These are phyloP conservation scores for Coprinopsis marcescibilis DNA, from an alignment of 768 basidiomycete species.

Conservation along the genomic window DNA sequence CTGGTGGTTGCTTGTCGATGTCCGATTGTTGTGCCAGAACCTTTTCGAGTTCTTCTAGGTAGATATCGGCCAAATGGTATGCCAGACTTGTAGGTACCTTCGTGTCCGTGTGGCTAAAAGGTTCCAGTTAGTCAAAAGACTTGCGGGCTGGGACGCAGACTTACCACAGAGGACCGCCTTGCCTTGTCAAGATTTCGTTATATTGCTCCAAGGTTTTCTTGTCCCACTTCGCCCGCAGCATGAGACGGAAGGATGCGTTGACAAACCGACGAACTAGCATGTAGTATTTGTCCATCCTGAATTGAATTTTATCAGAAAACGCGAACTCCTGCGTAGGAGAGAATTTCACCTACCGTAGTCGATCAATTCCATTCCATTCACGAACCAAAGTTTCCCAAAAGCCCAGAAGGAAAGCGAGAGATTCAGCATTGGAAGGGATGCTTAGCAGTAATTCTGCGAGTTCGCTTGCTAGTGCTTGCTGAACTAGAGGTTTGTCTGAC, in stretches of 20 bases:
- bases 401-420: slow-evolving; percentile 74
- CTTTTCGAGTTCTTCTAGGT: slow-evolving; percentile 84
- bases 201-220: slow-evolving; percentile 47
- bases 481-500: slow-evolving; percentile 97
- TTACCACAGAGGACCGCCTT: slow-evolving; percentile 85
- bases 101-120: slow-evolving; percentile 55
- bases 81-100: slow-evolving; percentile 73
- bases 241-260: slow-evolving; percentile 78
- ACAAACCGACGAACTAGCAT: slow-evolving; percentile 88
- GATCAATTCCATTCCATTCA: slow-evolving; percentile 93
- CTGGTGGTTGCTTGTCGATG: slow-evolving; percentile 38
- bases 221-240: slow-evolving; percentile 71
- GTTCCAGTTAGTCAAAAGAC: slow-evolving; percentile 12
- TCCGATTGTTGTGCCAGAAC: slow-evolving; percentile 31
- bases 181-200: slow-evolving; percentile 55
- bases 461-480: slow-evolving; percentile 84
- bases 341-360: slow-evolving; percentile 58
- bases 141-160: slow-evolving; percentile 17
- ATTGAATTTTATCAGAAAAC: slow-evolving; percentile 4
- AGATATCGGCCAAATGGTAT: slow-evolving; percentile 87
- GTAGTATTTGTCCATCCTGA: slow-evolving; percentile 97
- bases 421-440: slow-evolving; percentile 50
- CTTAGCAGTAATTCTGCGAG: slow-evolving; percentile 76
- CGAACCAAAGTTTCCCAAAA: slow-evolving; percentile 90
- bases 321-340: slow-evolving; percentile 1